A percentile compares a stretch with the other conserved stretches of the same genome.
phyloP scores from a whole-genome alignment of 2,329 filamentous ascomycete genomes.

The Aspergillus sp. region DNA sequence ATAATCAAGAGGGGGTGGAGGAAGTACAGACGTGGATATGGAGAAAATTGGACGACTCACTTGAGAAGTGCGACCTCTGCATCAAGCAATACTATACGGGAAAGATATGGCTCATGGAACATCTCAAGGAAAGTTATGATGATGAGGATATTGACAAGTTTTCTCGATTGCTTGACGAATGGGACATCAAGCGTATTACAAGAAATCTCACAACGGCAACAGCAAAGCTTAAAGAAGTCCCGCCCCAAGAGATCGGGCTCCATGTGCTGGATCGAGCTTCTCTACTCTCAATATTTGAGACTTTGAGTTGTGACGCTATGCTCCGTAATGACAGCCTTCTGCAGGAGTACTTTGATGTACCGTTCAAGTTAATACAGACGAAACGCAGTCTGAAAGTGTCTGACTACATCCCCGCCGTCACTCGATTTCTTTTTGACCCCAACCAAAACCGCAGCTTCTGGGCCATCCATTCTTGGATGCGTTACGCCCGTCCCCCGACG shows the following conservation, averaged over 20 bases:
- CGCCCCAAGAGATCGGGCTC: slow-evolving; percentile 54
- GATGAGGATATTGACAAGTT: slow-evolving; percentile 53
- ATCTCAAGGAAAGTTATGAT: slow-evolving; percentile 59
- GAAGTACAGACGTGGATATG: slow-evolving; percentile 63
- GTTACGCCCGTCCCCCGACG: slow-evolving; percentile 64
- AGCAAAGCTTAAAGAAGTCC: slow-evolving; percentile 53
- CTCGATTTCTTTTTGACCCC: slow-evolving; percentile 77
- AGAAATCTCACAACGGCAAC: slow-evolving; percentile 60
- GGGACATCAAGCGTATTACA: slow-evolving; percentile 64
- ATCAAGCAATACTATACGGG: slow-evolving; percentile 73
- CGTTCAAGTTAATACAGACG: slow-evolving; percentile 77
- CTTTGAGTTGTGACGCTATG: slow-evolving; percentile 79
- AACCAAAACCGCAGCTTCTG: slow-evolving; percentile 66
- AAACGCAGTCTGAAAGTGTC: slow-evolving; percentile 77
- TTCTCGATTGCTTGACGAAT: slow-evolving; percentile 57
- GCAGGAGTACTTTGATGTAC: slow-evolving; percentile 69
- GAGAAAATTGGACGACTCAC: slow-evolving; percentile 56
- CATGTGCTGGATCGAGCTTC: slow-evolving; percentile 58
- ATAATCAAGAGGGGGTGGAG: slow-evolving; percentile 62
- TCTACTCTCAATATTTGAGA: slow-evolving; percentile 82
- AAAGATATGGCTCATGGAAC: slow-evolving; percentile 63
- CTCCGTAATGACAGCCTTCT: slow-evolving; percentile 60
- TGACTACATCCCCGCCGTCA: slow-evolving; percentile 77
- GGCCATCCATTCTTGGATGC: slow-evolving; percentile 69
- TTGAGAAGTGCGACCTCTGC: slow-evolving; percentile 69